Base-by-base conservation (phyloP, 495 filamentous ascomycete species). In the Podospora appendiculata region DNA sequence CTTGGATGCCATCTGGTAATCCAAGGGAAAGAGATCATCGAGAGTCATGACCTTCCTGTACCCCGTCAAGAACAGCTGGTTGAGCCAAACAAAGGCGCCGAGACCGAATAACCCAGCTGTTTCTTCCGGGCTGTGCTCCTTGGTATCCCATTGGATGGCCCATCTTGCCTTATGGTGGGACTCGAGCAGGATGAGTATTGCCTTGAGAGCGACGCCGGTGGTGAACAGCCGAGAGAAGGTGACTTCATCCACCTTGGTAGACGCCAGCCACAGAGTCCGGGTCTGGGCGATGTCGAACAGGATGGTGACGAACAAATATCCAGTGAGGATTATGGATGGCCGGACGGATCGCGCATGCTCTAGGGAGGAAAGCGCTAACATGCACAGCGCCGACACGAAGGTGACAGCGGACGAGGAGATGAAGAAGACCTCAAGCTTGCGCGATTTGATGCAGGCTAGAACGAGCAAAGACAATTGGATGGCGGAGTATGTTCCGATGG, bases 121-220 rank as follows among this genome's bases (percentile, higher is more conserved):
- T 13, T 78, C 78, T 55, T 89, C 86, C 0, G 80, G 80, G 34
- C 58, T 61, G 44, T 64, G 59, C 2, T 54, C 13, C 16, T 59
- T 57, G 33, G 43, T 32, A n/a, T 61, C 58, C 55, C 58, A 64
- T 12, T 42, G 33, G 32, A 69, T 61, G 6, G 48, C 47, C 66
- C 67, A 71, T 54, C 42, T 59, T 3, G 62, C 53, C 66, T 88
- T 88, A 39, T 78, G 71, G 4, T 70, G 57, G 0, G 79, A 68
- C 53, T 88, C 83, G 5, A 83, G 59, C 4, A 81, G 4, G 0
- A 81, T 59, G 0, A 83, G 49, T 8, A 79, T 13, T 1, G 64
- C 25, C 48, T 83, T 86, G 41, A 80, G 38, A 0, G 59, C 69
- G 2, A 80, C 54, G 0, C 68, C 59, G 12, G 71, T 62, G 0